Evolutionary conservation across 805 yeast genomes (phyloP), one percentile per base, ranked within the genome.

Genomic region (Cyberlindnera mycetangii): DNA sequence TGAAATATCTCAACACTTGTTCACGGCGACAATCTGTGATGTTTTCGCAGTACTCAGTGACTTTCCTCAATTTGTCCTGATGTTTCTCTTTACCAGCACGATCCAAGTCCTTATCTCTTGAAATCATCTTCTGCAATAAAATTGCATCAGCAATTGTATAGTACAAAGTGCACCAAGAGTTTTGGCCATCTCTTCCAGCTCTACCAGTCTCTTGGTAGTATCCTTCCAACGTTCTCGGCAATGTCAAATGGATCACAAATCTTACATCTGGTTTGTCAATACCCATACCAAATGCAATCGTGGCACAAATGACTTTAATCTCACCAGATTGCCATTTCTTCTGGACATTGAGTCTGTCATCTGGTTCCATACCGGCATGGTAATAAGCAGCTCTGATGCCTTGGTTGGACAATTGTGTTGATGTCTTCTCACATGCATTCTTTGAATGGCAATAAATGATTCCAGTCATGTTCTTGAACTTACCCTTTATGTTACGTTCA

Each of bases 241-340:
- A 67, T 6, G 93, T 86, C 51, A 84, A 73, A 66, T 93, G 99
- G 33, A 88, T 80, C 4, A 93, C 98, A 68, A 75, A 90, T 37
- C 99, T 71, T 11, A 93, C 99, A 65, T 93, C 95, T 0, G 97
- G 86, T 62, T 93, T 93, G 66, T 93, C 99, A 45, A 93, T 92
- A 38, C 99, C 99, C 99, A 93, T 93, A 21, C 99, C 99, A 72
- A 93, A 93, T 0, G 99, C 99, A 56, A 93, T 85, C 0, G 99
- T 93, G 0, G 99, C 99, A 68, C 97, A 92, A 12, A 93, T 89
- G 1, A 90, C 84, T 59, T 83, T 84, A 18, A 83, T 67, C 17
- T 65, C 61, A 44, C 85, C 83, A 2, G 67, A 60, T 62, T 93
- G 99, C 99, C 99, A 93, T 25, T 67, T 70, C 18, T 69, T 69